A percentile compares a stretch with the other conserved stretches of the same genome.
phyloP scores from a whole-genome alignment of 1,139 yeast genomes.

The Pichia sp. region DNA sequence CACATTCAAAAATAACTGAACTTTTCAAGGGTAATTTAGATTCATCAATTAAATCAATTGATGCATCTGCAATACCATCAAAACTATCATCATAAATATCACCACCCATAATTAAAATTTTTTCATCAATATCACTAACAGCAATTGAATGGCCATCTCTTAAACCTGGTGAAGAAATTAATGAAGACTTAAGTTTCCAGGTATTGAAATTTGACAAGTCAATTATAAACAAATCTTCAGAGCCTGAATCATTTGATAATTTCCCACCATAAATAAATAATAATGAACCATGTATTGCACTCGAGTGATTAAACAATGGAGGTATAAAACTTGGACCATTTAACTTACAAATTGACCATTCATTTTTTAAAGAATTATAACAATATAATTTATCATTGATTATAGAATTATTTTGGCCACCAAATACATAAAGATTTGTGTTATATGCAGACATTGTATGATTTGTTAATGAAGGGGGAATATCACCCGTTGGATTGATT shows the following conservation, averaged over 20 bases:
- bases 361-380: constrained; percentile 61
- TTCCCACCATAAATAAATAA: constrained; percentile 91
- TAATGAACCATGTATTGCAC: constrained; percentile 70
- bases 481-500: constrained; percentile 45
- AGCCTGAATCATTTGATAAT: constrained; percentile 64
- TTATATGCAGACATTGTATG: constrained; percentile 83
- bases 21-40: constrained; percentile 39
- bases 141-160: constrained; percentile 95
- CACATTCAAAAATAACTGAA: constrained; percentile 61
- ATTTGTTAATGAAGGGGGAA: constrained; percentile 89
- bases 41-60: constrained; percentile 38
- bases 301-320: constrained; percentile 89
- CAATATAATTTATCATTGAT: constrained; percentile 77
- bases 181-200: constrained; percentile 36
- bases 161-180: constrained; percentile 57
- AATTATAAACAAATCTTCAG: constrained; percentile 66
- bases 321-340: constrained; percentile 45
- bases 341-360: constrained; percentile 63
- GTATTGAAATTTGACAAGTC: constrained; percentile 61
- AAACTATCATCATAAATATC: constrained; percentile 45
- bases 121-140: constrained; percentile 55
- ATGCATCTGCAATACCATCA: constrained; percentile 31
- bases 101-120: constrained; percentile 86
- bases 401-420: constrained; percentile 79
- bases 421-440: constrained; percentile 73